These are phyloP conservation scores for Colletotrichum coccodes DNA, from an alignment of 2,329 filamentous ascomycete species.

Conservation along the genomic window DNA sequence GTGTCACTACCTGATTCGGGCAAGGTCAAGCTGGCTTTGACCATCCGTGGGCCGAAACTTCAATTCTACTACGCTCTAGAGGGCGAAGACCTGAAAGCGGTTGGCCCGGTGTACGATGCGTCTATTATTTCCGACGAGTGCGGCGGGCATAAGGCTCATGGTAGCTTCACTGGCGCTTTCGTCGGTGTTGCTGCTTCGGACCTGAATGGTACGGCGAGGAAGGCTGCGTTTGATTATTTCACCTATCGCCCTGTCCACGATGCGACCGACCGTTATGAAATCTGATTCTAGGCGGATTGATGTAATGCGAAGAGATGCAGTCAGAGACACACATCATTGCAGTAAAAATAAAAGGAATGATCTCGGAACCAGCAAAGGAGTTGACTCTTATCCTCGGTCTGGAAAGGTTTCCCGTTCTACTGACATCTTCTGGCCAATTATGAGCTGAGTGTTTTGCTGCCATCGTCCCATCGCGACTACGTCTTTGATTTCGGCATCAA, in stretches of 20 bases:
- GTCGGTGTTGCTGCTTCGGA: slow-evolving; percentile 67
- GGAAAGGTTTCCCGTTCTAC: too few relatives aligned
- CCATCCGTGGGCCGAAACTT: slow-evolving; percentile 59
- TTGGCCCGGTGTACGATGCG: slow-evolving; percentile 68
- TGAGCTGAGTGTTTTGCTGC: too few relatives aligned
- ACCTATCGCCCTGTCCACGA: slow-evolving; percentile 59
- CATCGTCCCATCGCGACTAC: too few relatives aligned
- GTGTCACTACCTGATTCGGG: slow-evolving; percentile 63
- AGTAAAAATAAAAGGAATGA: too few relatives aligned
- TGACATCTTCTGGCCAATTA: too few relatives aligned
- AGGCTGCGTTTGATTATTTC: slow-evolving; percentile 63
- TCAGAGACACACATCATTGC: too few relatives aligned
- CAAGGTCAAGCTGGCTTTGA: slow-evolving; percentile 62
- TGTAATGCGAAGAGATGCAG: neutral
- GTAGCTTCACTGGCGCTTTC: slow-evolving; percentile 73
- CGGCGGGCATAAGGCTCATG: slow-evolving; percentile 68
- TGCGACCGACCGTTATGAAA: slow-evolving; percentile 59
- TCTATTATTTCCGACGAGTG: slow-evolving; percentile 71
- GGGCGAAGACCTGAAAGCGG: slow-evolving; percentile 52
- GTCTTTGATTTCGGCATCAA: too few relatives aligned
- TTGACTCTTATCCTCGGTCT: too few relatives aligned
- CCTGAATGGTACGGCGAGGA: slow-evolving; percentile 59
- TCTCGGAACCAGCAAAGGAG: too few relatives aligned
- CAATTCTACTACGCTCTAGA: slow-evolving; percentile 68
- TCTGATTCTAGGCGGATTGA: neutral